Evolutionary conservation across 2,329 filamentous ascomycete genomes (phyloP), one percentile per base, ranked within the genome.

Genomic region (Rugonectria rugulosa): DNA sequence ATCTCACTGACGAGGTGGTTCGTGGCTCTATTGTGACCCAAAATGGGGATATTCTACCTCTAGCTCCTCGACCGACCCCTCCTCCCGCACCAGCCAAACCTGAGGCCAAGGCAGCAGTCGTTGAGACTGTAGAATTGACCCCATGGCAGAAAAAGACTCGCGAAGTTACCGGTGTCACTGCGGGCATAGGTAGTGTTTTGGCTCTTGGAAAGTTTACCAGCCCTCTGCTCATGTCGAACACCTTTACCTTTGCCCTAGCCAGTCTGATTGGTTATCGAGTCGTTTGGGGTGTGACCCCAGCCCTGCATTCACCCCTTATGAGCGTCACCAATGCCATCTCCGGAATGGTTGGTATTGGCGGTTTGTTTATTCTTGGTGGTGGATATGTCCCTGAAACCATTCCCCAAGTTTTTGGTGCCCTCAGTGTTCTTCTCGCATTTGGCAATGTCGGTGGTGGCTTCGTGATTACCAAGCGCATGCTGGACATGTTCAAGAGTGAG

Each of bases 261-360:
- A 90, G 91, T 65, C 77, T 97, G 23, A 92, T 96, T 60, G 92
- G 92, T 7, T 96, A 97, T 69, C 85, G 92, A 43, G 91, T 91
- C 6, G 90, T 96, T 20, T 96, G 92, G 92, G 91, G 91, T 48
- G 92, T 96, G 11, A 78, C 81, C 0, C 92, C 92, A 7, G 91
- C 92, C 29, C 80, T 97, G 5, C 92, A 96, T 72, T 94, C 90
- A 2, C 92, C 92, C 2, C 77, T 97, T 5, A 96, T 97, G 92
- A 93, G 89, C 64, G 92, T 96, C 29, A 96, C 92, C 7, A 96
- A 97, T 71, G 92, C 92, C 23, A 96, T 96, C 65, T 95, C 91
- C 26, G 91, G 89, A 73, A 91, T 97, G 89, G 92, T 96, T 24
- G 92, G 92, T 54, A 82, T 97, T 57, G 92, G 92, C 53, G 92